Conservation (phyloP, 352 stramenopile genomes). For the Phytopythium oedochilum region DNA sequence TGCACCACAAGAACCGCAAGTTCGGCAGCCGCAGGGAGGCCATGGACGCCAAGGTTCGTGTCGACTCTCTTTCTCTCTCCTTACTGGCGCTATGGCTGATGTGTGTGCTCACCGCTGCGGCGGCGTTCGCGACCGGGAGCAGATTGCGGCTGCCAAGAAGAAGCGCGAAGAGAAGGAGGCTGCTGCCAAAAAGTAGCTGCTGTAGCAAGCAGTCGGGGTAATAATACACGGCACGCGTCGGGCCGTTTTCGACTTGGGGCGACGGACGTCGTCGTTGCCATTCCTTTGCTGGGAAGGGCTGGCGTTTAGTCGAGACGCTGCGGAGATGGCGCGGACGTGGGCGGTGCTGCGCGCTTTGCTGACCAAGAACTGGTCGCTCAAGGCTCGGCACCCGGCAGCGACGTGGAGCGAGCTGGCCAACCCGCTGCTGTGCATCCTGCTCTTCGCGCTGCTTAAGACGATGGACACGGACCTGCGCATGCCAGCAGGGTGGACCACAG, state of each 20-base stretch:
- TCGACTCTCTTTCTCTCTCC: too few species aligned
- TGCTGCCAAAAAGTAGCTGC: neutral
- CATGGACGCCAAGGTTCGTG: conserved; percentile 63
- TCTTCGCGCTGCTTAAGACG: conserved; percentile 66
- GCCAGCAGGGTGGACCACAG: conserved; percentile 41
- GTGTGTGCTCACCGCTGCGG: too few species aligned
- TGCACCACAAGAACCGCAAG: conserved; percentile 86
- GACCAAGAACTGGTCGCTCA: conserved; percentile 72
- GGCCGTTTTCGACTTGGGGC: neutral
- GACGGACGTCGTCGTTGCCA: too few species aligned
- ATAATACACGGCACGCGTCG: neutral
- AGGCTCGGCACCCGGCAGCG: conserved; percentile 56
- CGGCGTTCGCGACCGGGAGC: too few species aligned
- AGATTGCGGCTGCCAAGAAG: conserved; percentile 77
- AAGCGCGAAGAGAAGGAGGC: conserved; percentile 56
- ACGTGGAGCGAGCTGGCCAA: conserved; percentile 63
- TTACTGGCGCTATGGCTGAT: too few species aligned
- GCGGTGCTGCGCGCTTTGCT: conserved; percentile 38
- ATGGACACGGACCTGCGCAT: conserved; percentile 45
- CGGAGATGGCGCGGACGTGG: neutral
- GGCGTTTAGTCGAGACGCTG: neutral
- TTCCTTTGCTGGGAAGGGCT: too few species aligned
- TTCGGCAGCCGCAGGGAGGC: conserved; percentile 78
- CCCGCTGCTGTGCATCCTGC: conserved; percentile 63
- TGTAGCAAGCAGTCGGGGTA: neutral